Conservation (phyloP, 371 early-diverging fungal genomes). For the Zopfochytrium polystomum region DNA sequence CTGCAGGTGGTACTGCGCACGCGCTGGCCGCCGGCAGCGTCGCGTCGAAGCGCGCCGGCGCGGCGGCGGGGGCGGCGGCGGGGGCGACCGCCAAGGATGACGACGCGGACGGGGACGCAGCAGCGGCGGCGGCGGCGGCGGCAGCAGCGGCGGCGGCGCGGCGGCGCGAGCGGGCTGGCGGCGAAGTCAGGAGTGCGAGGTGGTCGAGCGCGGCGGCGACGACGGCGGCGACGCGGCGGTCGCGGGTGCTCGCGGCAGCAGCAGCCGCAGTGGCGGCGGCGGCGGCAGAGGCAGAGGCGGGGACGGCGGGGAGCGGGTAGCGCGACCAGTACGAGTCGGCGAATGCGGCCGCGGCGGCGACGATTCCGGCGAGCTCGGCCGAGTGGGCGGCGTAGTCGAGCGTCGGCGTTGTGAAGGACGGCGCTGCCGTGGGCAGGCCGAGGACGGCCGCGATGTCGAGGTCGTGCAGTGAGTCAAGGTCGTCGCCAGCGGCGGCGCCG, state of each 20-base stretch:
- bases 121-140: background rate
- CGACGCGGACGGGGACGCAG: background rate
- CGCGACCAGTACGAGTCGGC: too few relatives aligned
- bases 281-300: background rate
- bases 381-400: slow-evolving; percentile 3
- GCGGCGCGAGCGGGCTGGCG: background rate
- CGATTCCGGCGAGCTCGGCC: background rate
- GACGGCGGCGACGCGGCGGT: background rate
- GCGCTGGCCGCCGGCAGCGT: slow-evolving; percentile 1
- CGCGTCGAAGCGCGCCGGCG: slow-evolving; percentile 16
- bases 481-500: too few relatives aligned
- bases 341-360: too few relatives aligned
- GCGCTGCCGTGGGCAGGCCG: too few relatives aligned
- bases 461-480: too few relatives aligned
- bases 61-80: slow-evolving; percentile 3
- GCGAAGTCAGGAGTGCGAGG: background rate
- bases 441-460: too few relatives aligned
- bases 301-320: background rate
- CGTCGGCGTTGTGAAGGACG: slow-evolving; percentile 3
- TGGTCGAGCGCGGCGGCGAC: background rate
- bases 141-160: background rate
- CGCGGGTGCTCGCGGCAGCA: background rate
- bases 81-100: too few relatives aligned
- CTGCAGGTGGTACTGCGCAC: slow-evolving; percentile 20
- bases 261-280: background rate